phyloP scores from a whole-genome alignment of 2,329 filamentous ascomycete species.

The Diaporthe citri region DNA sequence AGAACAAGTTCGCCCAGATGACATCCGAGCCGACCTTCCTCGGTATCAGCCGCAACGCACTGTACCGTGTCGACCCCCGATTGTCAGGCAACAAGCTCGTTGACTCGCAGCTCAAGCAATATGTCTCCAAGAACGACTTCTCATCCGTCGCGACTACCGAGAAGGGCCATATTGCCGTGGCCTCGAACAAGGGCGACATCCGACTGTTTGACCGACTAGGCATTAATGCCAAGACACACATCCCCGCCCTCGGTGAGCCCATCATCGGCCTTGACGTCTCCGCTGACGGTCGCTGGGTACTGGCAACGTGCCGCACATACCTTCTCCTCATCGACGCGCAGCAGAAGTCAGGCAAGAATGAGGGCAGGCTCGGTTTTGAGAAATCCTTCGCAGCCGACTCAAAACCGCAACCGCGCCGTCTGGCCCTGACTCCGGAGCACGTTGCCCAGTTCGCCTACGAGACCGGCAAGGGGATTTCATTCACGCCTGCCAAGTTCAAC shows the following conservation, averaged over 20 bases:
- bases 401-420: constrained; percentile 92
- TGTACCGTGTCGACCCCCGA: constrained; percentile 95
- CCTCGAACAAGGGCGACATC: constrained; percentile 97
- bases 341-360: constrained; percentile 94
- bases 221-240: constrained; percentile 97
- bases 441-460: constrained; percentile 98
- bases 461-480: constrained; percentile 86
- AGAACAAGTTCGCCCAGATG: constrained; percentile 99
- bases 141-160: constrained; percentile 94
- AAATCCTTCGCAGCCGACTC: constrained; percentile 90
- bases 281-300: constrained; percentile 94
- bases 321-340: constrained; percentile 91
- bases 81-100: constrained; percentile 92
- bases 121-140: constrained; percentile 97
- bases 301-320: constrained; percentile 95
- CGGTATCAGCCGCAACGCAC: constrained; percentile 90
- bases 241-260: constrained; percentile 93
- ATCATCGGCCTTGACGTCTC: constrained; percentile 96
- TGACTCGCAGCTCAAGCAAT: constrained; percentile 93
- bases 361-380: constrained; percentile 98
- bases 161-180: constrained; percentile 96
- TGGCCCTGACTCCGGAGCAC: constrained; percentile 89
- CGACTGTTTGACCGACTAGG: constrained; percentile 96
- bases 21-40: constrained; percentile 95
- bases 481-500: constrained; percentile 95